These are phyloP conservation scores for Furcasterigmium sp. DNA, from an alignment of 2,329 filamentous ascomycete species.

Conservation along the genomic window DNA sequence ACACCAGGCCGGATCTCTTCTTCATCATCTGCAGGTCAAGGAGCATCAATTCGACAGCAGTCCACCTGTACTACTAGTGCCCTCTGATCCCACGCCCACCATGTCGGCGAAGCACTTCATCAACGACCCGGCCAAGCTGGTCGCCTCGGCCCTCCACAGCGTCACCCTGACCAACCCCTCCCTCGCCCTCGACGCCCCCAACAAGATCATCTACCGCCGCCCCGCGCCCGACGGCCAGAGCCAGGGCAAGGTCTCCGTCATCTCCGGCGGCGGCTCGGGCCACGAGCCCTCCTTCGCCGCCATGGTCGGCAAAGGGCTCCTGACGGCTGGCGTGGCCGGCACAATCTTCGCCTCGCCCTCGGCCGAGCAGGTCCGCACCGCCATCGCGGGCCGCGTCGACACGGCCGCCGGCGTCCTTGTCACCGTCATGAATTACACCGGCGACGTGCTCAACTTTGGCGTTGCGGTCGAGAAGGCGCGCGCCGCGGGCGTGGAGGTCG, in stretches of 20 bases:
- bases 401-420: slow-evolving; percentile 59
- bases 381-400: slow-evolving; percentile 70
- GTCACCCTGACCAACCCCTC: slow-evolving; percentile 82
- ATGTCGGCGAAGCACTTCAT: slow-evolving; percentile 79
- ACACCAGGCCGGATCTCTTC: too few species aligned
- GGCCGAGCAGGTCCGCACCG: slow-evolving; percentile 75
- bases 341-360: slow-evolving; percentile 81
- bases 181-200: slow-evolving; percentile 67
- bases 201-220: slow-evolving; percentile 80
- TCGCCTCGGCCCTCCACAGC: slow-evolving; percentile 69
- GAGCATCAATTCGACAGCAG: too few species aligned
- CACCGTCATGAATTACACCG: slow-evolving; percentile 21
- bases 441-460: slow-evolving; percentile 36
- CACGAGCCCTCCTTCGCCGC: slow-evolving; percentile 86
- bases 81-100: slow-evolving; percentile 6
- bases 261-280: slow-evolving; percentile 84
- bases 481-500: slow-evolving; percentile 53
- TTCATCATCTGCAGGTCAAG: too few species aligned
- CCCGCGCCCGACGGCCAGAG: slow-evolving; percentile 36
- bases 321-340: slow-evolving; percentile 77
- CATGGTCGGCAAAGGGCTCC: slow-evolving; percentile 77
- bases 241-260: slow-evolving; percentile 67
- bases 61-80: too few species aligned
- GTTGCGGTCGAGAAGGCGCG: slow-evolving; percentile 63
- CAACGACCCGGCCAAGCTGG: slow-evolving; percentile 74